Base-by-base conservation (phyloP, 2,329 filamentous ascomycete species). In the Hypoxylon sp. region DNA sequence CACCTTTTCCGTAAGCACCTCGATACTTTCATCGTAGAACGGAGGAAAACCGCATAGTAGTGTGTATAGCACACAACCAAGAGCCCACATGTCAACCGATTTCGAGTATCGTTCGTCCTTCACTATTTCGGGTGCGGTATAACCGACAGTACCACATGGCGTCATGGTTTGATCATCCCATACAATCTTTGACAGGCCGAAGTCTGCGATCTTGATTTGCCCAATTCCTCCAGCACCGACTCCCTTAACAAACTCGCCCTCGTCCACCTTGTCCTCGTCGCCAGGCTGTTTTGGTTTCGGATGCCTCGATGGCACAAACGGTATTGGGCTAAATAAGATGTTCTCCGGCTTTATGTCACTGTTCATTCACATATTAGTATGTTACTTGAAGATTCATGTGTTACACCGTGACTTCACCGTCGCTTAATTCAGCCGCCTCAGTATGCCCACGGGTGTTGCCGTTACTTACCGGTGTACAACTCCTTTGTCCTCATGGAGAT, bases 261-360 rank as follows among this genome's bases (percentile, higher is more conserved):
- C 95, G 64, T 99, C 95, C 4, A 89, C 91, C 82, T 99, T 99
- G 75, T 98, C 94, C 79, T 99, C 95, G 71, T 99, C 95, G 26
- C 95, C 95, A 1, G 93, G 89, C 59, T 90, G 88, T 75, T 85
- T 90, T 1, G 93, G 92, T 79, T 93, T 93, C 1, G 92, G 93
- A 56, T 88, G 83, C 75, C 89, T 94, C 5, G 91, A 90, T 0
- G 94, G 92, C 19, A 96, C 79, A 67, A 95, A 89, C 0, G 93
- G 90, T 62, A 89, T 91, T 3, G 94, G 94, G 71, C 92, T 92
- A 79, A 97, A 99, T 2, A 99, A 83, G 57, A 99, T 88, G 74
- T 99, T 99, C 79, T 99, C 95, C 0, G 95, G 95, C 79, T 99
- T 99, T 80, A 99, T 99, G 76, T 97, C 94, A 78, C 93, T 97